phyloP scores from a whole-genome alignment of 2,329 filamentous ascomycete genomes.

The Stemphylium vesicarium region DNA sequence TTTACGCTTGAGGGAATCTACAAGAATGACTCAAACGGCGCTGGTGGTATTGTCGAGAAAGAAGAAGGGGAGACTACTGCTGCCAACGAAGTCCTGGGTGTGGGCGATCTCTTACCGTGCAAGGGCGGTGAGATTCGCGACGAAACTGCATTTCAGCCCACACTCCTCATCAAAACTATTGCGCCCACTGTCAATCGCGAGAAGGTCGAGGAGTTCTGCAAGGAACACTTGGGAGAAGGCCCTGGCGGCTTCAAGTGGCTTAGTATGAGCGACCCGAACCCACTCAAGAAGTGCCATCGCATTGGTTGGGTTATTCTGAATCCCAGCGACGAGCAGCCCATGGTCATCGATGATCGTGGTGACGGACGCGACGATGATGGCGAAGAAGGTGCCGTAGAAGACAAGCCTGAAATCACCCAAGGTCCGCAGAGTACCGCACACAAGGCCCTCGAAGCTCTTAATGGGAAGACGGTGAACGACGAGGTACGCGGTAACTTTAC shows the following conservation, averaged over 20 bases:
- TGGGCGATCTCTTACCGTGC: constrained; percentile 86
- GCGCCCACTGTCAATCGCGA: constrained; percentile 93
- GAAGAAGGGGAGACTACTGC: constrained; percentile 94
- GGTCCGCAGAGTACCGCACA: constrained; percentile 68
- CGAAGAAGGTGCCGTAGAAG: constrained; percentile 63
- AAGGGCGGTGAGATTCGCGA: constrained; percentile 87
- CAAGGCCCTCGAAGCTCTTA: constrained; percentile 90
- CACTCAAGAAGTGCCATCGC: constrained; percentile 93
- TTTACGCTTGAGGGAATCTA: constrained; percentile 94
- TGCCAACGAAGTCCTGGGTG: constrained; percentile 88
- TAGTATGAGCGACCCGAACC: constrained; percentile 94
- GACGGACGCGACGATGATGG: constrained; percentile 74
- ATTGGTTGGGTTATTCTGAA: constrained; percentile 99
- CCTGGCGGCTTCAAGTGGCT: constrained; percentile 95
- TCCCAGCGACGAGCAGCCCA: constrained; percentile 71
- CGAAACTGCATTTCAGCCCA: constrained; percentile 85
- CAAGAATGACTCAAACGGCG: constrained; percentile 88
- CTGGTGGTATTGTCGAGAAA: constrained; percentile 84
- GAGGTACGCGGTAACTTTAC: constrained; percentile 94
- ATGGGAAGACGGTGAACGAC: constrained; percentile 96
- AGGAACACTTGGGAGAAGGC: constrained; percentile 88
- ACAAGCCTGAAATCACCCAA: constrained; percentile 54
- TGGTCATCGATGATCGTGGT: constrained; percentile 68
- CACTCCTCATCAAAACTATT: constrained; percentile 96
- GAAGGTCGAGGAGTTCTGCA: constrained; percentile 93